Evolutionary conservation across 2,329 filamentous ascomycete species (phyloP).

Genomic region (Aurifilum marmelostoma): DNA sequence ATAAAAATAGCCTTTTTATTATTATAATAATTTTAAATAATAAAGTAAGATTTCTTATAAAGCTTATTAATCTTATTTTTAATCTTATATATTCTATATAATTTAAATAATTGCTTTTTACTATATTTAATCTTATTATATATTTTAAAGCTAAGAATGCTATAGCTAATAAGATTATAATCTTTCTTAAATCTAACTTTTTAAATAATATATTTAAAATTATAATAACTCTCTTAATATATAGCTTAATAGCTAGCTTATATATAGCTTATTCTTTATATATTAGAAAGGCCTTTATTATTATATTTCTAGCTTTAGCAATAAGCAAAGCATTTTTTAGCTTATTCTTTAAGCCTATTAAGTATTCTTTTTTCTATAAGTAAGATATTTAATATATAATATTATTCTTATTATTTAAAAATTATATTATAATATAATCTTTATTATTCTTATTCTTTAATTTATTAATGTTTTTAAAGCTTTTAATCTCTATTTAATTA

Average conservation of each 20-base stretch:
- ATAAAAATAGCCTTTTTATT: neutral
- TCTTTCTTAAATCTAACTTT: neutral
- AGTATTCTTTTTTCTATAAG: neutral
- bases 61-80: neutral
- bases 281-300: neutral
- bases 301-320: too few relatives aligned
- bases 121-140: neutral
- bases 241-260: neutral
- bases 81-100: neutral
- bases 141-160: neutral
- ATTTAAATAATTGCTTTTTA: neutral
- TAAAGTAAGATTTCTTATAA: neutral
- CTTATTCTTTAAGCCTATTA: neutral
- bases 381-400: neutral
- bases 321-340: neutral
- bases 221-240: neutral
- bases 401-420: too few relatives aligned
- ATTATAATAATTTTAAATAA: neutral
- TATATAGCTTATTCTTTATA: neutral
- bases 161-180: neutral
- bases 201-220: neutral
- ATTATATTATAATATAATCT: too few relatives aligned
- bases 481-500: too few relatives aligned
- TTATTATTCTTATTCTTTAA: too few relatives aligned
- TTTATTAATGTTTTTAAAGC: too few relatives aligned